phyloP scores from a whole-genome alignment of 257 asterid genomes.

The Scutellaria barbata region DNA sequence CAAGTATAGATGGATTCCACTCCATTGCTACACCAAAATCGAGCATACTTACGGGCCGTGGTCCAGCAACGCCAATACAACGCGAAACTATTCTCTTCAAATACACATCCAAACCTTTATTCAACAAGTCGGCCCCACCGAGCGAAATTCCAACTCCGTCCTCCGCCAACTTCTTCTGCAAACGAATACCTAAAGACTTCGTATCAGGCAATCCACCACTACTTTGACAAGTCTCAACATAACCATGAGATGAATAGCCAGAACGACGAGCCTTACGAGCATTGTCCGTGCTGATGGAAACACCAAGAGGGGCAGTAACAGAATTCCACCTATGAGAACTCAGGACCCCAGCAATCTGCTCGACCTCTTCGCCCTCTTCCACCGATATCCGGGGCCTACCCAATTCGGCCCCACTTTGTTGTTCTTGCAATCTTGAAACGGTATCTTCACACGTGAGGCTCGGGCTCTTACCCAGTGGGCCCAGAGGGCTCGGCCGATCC shows the following conservation, averaged over 20 bases:
- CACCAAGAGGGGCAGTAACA: constrained; percentile 75
- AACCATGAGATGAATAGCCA: constrained; percentile 10
- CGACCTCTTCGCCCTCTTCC: constrained; percentile 95
- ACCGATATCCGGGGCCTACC: constrained; percentile 44
- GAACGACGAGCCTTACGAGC: constrained; percentile 41
- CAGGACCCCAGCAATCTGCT: constrained; percentile 59
- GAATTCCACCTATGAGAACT: constrained; percentile 53
- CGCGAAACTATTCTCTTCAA: constrained; percentile 69
- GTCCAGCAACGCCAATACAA: constrained; percentile 53
- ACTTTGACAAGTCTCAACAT: constrained; percentile 46
- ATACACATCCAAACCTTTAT: constrained; percentile 62
- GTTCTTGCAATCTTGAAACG: constrained; percentile 55
- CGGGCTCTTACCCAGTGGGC: constrained; percentile 80
- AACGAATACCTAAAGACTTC: constrained; percentile 46
- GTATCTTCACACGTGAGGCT: constrained; percentile 58
- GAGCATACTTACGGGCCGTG: constrained; percentile 42
- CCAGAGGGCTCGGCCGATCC: constrained; percentile 80
- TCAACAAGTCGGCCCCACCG: constrained; percentile 66
- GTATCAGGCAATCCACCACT: constrained; percentile 69
- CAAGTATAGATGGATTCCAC: constrained; percentile 66
- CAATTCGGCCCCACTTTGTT: constrained; percentile 71
- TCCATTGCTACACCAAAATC: constrained; percentile 86
- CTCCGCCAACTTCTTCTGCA: constrained; percentile 61
- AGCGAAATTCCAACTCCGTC: constrained; percentile 69
- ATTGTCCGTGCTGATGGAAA: constrained; percentile 43